Evolutionary conservation across 352 stramenopile genomes (phyloP).

Genomic region (Globisporangium yorkense): DNA sequence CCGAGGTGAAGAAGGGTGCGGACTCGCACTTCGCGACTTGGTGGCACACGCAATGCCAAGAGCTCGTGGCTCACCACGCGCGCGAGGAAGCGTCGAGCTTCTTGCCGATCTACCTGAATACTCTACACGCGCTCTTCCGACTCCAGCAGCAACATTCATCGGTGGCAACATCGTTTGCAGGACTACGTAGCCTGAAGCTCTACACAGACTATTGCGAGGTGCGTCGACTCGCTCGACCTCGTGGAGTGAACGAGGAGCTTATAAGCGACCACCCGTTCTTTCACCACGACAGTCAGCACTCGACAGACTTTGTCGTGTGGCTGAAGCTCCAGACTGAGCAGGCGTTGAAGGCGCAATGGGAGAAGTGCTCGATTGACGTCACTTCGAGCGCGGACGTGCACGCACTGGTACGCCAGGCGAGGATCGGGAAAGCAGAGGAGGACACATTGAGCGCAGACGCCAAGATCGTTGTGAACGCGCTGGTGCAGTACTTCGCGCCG

Average conservation of each 20-base stretch:
- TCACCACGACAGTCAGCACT: background rate
- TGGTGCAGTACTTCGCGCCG: slow-evolving; percentile 4
- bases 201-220: slow-evolving; percentile 17
- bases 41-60: slow-evolving; percentile 12
- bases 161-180: slow-evolving; percentile 14
- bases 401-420: background rate
- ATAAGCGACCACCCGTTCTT: background rate
- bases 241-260: background rate
- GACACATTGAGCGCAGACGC: background rate
- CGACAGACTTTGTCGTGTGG: slow-evolving; percentile 25
- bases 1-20: background rate
- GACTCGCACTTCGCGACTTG: slow-evolving; percentile 3
- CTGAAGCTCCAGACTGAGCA: slow-evolving; percentile 38
- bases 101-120: slow-evolving; percentile 38
- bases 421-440: background rate
- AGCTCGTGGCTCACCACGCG: slow-evolving; percentile 24
- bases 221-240: background rate
- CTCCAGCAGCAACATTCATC: slow-evolving; percentile 36
- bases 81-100: slow-evolving; percentile 30
- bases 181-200: slow-evolving; percentile 42
- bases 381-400: background rate
- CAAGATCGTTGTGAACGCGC: background rate
- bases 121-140: slow-evolving; percentile 49
- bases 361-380: slow-evolving; percentile 15
- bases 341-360: slow-evolving; percentile 33